phyloP scores from a whole-genome alignment of 495 filamentous ascomycete species.

The Lasiosphaeria ovina region DNA sequence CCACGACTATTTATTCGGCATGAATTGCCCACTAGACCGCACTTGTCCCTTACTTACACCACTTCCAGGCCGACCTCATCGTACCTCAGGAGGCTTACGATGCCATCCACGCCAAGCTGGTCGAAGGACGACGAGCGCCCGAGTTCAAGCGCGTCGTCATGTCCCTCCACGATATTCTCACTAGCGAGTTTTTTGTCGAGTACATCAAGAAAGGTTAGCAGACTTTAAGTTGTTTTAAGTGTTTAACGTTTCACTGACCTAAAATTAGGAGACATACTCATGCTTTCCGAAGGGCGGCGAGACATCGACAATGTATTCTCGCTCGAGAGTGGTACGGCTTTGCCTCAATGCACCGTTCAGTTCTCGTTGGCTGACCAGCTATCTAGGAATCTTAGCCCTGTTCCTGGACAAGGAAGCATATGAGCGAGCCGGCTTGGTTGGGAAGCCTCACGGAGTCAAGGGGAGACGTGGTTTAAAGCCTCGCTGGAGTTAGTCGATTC shows the following conservation, averaged over 20 bases:
- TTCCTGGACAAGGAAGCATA: conserved; percentile 81
- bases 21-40: neutral
- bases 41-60: neutral
- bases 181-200: conserved; percentile 76
- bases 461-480: conserved; percentile 51
- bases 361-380: conserved; percentile 10
- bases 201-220: conserved; percentile 80
- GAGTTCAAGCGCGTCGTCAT: conserved; percentile 72
- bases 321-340: conserved; percentile 61
- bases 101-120: conserved; percentile 56
- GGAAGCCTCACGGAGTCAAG: conserved; percentile 62
- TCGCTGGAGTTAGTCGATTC: conserved; percentile 45
- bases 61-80: conserved; percentile 66
- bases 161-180: conserved; percentile 66
- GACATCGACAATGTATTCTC: conserved; percentile 80
- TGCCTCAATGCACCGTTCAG: neutral
- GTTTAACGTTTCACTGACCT: neutral
- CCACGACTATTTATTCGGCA: conserved; percentile 6
- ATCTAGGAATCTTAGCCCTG: conserved; percentile 65
- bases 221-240: neutral
- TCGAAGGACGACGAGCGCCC: conserved; percentile 32
- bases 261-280: conserved; percentile 71
- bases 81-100: conserved; percentile 66
- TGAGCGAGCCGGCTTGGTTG: conserved; percentile 79
- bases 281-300: conserved; percentile 83